Percentiles rank a stretch among this genome's conserved stretches.
Evolutionary conservation across 331 rosid species (phyloP).

Genomic region (Malus hybrid): DNA sequence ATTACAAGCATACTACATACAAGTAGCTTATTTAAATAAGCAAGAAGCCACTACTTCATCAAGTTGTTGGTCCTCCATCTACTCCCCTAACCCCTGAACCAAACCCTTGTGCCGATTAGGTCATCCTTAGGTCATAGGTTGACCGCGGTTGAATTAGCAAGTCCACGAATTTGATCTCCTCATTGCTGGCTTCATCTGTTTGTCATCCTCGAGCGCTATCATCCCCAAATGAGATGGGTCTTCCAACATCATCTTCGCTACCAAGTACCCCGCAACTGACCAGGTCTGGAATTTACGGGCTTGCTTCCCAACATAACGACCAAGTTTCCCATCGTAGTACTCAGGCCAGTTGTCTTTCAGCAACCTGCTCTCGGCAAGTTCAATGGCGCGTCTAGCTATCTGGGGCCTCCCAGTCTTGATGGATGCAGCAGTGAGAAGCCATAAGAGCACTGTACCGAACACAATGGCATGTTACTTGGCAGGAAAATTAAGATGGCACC

Average conservation of each 20-base stretch:
- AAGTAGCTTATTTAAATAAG: not conserved
- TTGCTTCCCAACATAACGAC: conserved; percentile 67
- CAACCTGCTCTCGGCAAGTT: conserved; percentile 54
- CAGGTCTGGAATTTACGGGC: conserved; percentile 65
- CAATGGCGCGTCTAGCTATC: conserved; percentile 61
- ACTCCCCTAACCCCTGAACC: not conserved
- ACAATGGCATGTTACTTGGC: not conserved
- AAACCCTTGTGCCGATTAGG: not conserved
- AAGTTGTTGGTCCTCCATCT: not conserved
- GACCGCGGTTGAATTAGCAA: not conserved
- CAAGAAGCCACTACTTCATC: not conserved
- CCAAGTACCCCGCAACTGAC: conserved; percentile 74
- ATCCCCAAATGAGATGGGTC: conserved; percentile 67
- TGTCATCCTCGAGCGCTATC: conserved; percentile 66
- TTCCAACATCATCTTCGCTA: conserved; percentile 75
- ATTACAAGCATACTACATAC: conserved; percentile 1
- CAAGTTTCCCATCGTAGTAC: conserved; percentile 60
- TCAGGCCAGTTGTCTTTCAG: conserved; percentile 68
- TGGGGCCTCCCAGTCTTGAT: conserved; percentile 75
- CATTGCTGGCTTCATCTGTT: conserved; percentile 46
- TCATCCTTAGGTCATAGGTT: not conserved
- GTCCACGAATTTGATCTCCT: conserved; percentile 72
- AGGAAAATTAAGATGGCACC: not conserved
- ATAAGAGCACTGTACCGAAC: conserved; percentile 44
- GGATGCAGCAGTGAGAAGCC: conserved; percentile 65